These are phyloP conservation scores for Jaapia argillacea DNA, from an alignment of 768 basidiomycete species.

Conservation along the genomic window DNA sequence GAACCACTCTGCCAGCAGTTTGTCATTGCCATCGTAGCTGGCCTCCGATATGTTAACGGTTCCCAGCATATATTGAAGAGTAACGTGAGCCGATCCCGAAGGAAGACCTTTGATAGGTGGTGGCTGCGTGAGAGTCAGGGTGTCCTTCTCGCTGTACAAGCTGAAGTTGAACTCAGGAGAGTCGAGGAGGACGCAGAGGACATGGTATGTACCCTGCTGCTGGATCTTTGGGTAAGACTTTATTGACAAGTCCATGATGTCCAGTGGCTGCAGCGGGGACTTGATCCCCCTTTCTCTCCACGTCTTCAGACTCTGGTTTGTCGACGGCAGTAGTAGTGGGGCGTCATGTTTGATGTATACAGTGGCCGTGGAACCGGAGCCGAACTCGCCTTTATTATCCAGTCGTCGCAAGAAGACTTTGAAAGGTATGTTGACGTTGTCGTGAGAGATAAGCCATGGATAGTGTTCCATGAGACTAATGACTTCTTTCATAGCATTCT, in stretches of 20 bases:
- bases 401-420: slow-evolving; percentile 1
- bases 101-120: no score
- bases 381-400: slow-evolving; percentile 4
- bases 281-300: neutral
- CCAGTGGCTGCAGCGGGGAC: neutral
- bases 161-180: no score
- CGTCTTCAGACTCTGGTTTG: no score
- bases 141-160: no score
- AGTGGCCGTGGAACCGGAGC: neutral
- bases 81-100: no score
- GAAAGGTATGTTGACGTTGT: slow-evolving; percentile 7
- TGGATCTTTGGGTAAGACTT: slow-evolving; percentile 1
- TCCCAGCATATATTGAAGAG: no score
- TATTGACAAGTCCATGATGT: slow-evolving; percentile 1
- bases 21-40: no score
- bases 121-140: no score
- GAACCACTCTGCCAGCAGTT: no score
- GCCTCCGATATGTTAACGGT: no score
- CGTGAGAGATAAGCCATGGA: slow-evolving; percentile 2
- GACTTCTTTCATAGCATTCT: neutral
- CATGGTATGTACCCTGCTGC: neutral
- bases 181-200: slow-evolving; percentile 1
- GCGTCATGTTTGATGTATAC: neutral
- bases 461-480: neutral
- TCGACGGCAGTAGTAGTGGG: neutral